Conservation (phyloP, 257 asterid species). For the Solanum habrochaites region DNA sequence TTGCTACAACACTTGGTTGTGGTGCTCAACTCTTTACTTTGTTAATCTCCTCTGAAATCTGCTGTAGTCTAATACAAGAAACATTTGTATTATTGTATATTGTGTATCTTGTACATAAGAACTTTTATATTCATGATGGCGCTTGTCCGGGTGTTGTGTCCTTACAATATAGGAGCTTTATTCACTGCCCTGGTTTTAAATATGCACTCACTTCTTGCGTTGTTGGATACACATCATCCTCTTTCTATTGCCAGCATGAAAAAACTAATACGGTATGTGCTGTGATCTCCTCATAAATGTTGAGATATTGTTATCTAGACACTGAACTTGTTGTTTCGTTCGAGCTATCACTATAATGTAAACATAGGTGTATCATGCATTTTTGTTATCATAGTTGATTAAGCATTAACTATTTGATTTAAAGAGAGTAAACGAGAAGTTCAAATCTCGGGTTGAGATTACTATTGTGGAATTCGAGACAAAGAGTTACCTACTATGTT, state of each 20-base stretch:
- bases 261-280: slow-evolving; percentile 52
- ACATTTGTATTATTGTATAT: background rate
- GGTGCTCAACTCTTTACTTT: slow-evolving; percentile 61
- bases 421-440: no score
- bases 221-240: slow-evolving; percentile 51
- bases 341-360: background rate
- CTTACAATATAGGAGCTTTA: slow-evolving; percentile 58
- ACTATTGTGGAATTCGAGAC: no score
- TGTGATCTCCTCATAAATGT: background rate
- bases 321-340: background rate
- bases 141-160: slow-evolving; percentile 56
- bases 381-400: background rate
- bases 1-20: slow-evolving; percentile 55
- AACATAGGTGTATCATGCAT: background rate
- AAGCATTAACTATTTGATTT: no score
- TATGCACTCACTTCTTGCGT: slow-evolving; percentile 57
- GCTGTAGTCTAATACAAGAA: background rate
- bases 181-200: slow-evolving; percentile 43
- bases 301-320: background rate
- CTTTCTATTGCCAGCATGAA: slow-evolving; percentile 58
- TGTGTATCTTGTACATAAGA: slow-evolving; percentile 22
- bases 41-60: slow-evolving; percentile 16
- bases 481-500: no score
- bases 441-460: no score
- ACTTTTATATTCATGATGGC: slow-evolving; percentile 47